A percentile compares a stretch with the other conserved stretches of the same genome.
These are phyloP conservation scores for Wickerhamiella brachini DNA, from an alignment of 805 yeast genomes.

Conservation along the genomic window DNA sequence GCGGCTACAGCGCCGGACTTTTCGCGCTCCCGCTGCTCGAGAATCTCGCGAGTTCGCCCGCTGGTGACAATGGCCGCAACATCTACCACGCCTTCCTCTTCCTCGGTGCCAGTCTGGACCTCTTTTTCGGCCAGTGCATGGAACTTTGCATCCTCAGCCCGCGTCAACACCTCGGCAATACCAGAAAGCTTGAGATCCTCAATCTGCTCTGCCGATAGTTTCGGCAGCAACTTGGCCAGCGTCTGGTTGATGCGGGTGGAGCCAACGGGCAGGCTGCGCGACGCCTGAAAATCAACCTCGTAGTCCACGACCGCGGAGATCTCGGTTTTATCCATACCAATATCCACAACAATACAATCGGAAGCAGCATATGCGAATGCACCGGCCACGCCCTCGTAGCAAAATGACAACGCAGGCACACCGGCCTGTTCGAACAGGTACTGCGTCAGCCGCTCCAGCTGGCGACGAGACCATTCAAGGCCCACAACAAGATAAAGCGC, in stretches of 20 bases:
- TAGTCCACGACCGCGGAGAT: slow-evolving; percentile 69
- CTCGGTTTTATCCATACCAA: slow-evolving; percentile 66
- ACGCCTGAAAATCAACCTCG: slow-evolving; percentile 44
- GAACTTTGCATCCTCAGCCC: slow-evolving; percentile 45
- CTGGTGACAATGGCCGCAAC: slow-evolving; percentile 81
- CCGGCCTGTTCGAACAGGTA: slow-evolving; percentile 63
- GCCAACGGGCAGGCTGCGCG: slow-evolving; percentile 39
- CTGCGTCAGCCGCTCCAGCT: slow-evolving; percentile 57
- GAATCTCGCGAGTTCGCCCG: slow-evolving; percentile 55
- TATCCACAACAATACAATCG: slow-evolving; percentile 62
- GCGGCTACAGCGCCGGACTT: slow-evolving; percentile 27
- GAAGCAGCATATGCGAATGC: slow-evolving; percentile 54
- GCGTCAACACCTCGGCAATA: slow-evolving; percentile 64
- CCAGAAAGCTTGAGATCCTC: slow-evolving; percentile 61
- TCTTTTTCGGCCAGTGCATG: slow-evolving; percentile 35
- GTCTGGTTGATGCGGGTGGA: slow-evolving; percentile 48
- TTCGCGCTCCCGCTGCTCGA: slow-evolving; percentile 48
- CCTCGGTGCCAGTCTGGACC: slow-evolving; percentile 23
- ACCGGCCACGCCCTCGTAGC: slow-evolving; percentile 56
- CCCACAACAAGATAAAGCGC: slow-evolving; percentile 48
- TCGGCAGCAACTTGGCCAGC: slow-evolving; percentile 43
- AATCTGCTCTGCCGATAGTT: slow-evolving; percentile 42
- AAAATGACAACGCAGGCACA: slow-evolving; percentile 54
- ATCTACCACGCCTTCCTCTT: slow-evolving; percentile 66
- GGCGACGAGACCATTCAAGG: slow-evolving; percentile 51